Evolutionary conservation across 2,329 filamentous ascomycete species (phyloP).

Genomic region (Venturia aucupariae): DNA sequence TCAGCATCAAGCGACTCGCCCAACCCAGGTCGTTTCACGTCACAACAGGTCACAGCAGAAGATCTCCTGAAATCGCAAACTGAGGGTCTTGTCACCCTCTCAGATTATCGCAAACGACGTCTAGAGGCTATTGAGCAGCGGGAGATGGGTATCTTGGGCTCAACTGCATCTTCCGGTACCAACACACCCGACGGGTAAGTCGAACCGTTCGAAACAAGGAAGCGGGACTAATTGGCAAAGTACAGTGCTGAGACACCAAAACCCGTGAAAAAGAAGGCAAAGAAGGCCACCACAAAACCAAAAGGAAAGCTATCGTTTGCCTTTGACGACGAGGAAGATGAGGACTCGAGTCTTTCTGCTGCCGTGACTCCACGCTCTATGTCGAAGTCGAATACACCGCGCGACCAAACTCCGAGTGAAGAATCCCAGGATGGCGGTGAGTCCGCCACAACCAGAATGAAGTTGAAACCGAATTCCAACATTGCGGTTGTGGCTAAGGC

Average conservation of each 20-base stretch:
- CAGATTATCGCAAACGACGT: conserved; percentile 91
- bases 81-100: conserved; percentile 82
- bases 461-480: conserved; percentile 52
- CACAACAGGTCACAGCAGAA: conserved; percentile 67
- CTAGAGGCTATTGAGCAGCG: conserved; percentile 90
- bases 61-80: conserved; percentile 78
- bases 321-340: conserved; percentile 57
- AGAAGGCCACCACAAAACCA: conserved; percentile 26
- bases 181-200: conserved; percentile 54
- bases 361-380: conserved; percentile 29
- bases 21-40: conserved; percentile 55
- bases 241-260: conserved; percentile 44
- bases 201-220: neutral
- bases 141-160: conserved; percentile 45
- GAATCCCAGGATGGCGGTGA: conserved; percentile 23
- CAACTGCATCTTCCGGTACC: conserved; percentile 37
- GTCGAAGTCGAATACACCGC: conserved; percentile 29
- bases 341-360: conserved; percentile 29
- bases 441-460: conserved; percentile 38
- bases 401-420: conserved; percentile 26
- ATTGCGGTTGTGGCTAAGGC: conserved; percentile 61
- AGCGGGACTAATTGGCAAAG: conserved; percentile 44
- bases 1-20: conserved; percentile 32
- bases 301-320: conserved; percentile 61
- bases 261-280: conserved; percentile 51